These are phyloP conservation scores for Annulohypoxylon moriforme DNA, from an alignment of 495 filamentous ascomycete species.

Conservation along the genomic window DNA sequence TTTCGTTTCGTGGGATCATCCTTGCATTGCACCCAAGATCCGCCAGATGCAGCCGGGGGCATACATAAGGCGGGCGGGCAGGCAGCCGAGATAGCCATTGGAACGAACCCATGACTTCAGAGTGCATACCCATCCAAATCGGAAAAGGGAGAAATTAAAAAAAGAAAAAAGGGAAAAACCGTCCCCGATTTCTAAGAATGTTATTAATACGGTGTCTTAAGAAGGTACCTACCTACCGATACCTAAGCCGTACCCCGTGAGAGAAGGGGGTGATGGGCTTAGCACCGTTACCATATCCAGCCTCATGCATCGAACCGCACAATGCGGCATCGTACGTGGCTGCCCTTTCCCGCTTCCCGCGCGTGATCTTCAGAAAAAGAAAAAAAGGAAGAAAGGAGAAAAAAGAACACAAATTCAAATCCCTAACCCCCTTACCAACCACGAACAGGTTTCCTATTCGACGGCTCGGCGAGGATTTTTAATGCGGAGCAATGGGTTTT, in stretches of 20 bases:
- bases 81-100: not conserved
- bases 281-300: conserved; percentile 31
- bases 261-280: not conserved
- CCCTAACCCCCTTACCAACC: not conserved
- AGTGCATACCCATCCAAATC: conserved; percentile 20
- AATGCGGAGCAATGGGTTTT: not conserved
- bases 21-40: conserved; percentile 31
- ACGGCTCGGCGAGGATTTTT: conserved; percentile 4
- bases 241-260: not conserved
- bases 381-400: not conserved
- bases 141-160: not conserved
- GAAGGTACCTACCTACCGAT: not conserved
- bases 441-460: conserved; percentile 20
- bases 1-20: conserved; percentile 22
- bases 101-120: conserved; percentile 29
- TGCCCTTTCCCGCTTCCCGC: conserved; percentile 13
- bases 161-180: not conserved
- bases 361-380: conserved; percentile 13
- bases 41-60: conserved; percentile 24
- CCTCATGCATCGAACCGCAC: conserved; percentile 27
- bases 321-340: conserved; percentile 28
- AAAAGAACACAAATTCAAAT: not conserved
- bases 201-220: conserved; percentile 3
- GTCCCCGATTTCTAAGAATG: not conserved
- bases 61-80: not conserved